Conservation (phyloP, 225 moss, liverwort and hornwort species). For the Pleurozium schreberi region DNA sequence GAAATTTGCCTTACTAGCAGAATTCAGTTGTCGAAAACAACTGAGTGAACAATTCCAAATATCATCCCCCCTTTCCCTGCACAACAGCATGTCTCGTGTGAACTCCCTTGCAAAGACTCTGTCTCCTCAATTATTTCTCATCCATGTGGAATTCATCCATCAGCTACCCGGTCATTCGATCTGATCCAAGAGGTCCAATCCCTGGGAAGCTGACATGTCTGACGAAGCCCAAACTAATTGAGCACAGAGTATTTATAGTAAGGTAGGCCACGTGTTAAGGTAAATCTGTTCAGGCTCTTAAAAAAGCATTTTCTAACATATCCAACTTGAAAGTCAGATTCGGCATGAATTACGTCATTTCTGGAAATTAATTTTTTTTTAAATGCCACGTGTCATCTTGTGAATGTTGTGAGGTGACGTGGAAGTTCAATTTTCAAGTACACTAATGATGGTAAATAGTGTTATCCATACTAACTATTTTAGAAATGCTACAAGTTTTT, state of each 20-base stretch:
- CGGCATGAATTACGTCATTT: background rate
- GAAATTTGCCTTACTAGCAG: background rate
- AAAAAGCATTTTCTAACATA: background rate
- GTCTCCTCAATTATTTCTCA: constrained; percentile 16
- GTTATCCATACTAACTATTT: no score
- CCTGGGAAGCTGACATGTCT: background rate
- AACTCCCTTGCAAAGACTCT: background rate
- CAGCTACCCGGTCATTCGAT: no score
- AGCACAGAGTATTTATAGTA: background rate
- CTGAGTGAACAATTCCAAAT: background rate
- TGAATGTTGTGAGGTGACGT: background rate
- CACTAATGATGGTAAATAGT: no score
- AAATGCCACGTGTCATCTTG: background rate
- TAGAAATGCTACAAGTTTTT: no score
- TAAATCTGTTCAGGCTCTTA: no score
- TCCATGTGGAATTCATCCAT: background rate
- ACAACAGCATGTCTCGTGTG: background rate
- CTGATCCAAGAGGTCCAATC: background rate
- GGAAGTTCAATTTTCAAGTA: no score
- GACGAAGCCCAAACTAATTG: background rate
- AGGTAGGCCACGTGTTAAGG: background rate
- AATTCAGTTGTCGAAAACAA: no score
- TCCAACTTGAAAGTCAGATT: background rate
- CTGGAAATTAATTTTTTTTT: no score
- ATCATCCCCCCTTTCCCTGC: background rate